Percentiles rank a stretch among this genome's conserved stretches.
phyloP scores from a whole-genome alignment of 2,329 filamentous ascomycete species.

The Sporothrix dimorphospora region DNA sequence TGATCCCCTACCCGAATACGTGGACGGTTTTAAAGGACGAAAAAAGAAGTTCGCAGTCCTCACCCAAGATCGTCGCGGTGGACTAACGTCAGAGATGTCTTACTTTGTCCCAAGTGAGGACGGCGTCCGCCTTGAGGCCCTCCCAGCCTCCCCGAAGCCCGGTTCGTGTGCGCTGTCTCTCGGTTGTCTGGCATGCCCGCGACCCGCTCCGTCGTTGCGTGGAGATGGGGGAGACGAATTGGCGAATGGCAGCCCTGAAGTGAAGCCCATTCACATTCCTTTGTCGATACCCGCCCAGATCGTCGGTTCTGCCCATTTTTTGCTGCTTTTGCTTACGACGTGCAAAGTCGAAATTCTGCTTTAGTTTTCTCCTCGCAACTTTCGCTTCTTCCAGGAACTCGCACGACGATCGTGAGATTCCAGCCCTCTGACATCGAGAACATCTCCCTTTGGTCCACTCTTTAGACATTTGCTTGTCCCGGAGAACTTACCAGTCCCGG shows the following conservation, averaged over 20 bases:
- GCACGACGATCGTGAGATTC: neutral
- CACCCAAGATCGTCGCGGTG: neutral
- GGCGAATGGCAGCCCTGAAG: neutral
- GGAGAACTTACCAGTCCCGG: slow-evolving; percentile 20
- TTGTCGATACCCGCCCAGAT: neutral
- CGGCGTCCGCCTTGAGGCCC: neutral
- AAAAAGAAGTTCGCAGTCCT: neutral
- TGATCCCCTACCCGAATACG: slow-evolving; percentile 1
- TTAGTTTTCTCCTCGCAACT: neutral
- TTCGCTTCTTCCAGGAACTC: neutral
- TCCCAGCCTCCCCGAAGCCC: too few species aligned
- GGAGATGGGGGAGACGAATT: neutral
- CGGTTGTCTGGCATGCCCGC: neutral
- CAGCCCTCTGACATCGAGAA: neutral
- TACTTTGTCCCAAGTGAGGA: neutral
- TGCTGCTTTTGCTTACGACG: neutral
- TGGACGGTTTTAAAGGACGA: neutral
- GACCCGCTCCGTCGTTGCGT: neutral
- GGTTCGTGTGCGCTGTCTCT: slow-evolving; percentile 1
- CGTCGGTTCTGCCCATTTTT: neutral
- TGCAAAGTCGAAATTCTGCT: neutral
- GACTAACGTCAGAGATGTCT: neutral
- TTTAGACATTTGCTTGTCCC: slow-evolving; percentile 20
- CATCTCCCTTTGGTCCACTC: neutral
- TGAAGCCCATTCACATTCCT: neutral